Evolutionary conservation across 2,329 filamentous ascomycete genomes (phyloP).

Genomic region (Lachnum nothofagi): DNA sequence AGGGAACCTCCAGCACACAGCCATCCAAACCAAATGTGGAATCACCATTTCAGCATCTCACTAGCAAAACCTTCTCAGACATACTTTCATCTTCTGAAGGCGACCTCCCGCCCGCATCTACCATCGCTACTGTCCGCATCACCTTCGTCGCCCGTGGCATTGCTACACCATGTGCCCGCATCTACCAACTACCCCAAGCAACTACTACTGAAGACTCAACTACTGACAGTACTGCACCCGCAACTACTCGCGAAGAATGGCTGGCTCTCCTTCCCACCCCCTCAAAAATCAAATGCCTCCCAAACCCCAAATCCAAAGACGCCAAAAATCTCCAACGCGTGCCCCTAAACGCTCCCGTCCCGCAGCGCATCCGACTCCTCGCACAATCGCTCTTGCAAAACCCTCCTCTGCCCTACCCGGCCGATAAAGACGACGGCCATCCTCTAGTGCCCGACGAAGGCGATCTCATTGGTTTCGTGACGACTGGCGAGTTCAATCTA

Average conservation of each 20-base stretch:
- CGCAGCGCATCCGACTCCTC: conserved; percentile 37
- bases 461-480: conserved; percentile 86
- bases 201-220: conserved; percentile 30
- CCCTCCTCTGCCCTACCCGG: conserved; percentile 38
- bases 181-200: conserved; percentile 72
- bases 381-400: conserved; percentile 45
- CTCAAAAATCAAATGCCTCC: conserved; percentile 21
- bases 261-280: conserved; percentile 48
- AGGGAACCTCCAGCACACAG: neutral
- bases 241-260: conserved; percentile 64
- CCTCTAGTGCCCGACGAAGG: conserved; percentile 65
- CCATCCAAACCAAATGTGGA: neutral
- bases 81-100: conserved; percentile 22
- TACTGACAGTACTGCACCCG: conserved; percentile 20
- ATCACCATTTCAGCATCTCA: conserved; percentile 18
- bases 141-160: conserved; percentile 65
- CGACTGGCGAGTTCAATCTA: conserved; percentile 77
- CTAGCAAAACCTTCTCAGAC: conserved; percentile 18
- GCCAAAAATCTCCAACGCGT: conserved; percentile 14
- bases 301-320: conserved; percentile 22
- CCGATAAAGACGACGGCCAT: conserved; percentile 40
- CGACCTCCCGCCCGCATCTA: conserved; percentile 33
- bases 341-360: conserved; percentile 29
- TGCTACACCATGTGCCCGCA: conserved; percentile 65
- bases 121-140: conserved; percentile 59